Base-by-base conservation (phyloP, 1,284 basidiomycete genomes). In the Tranzscheliella williamsii region DNA sequence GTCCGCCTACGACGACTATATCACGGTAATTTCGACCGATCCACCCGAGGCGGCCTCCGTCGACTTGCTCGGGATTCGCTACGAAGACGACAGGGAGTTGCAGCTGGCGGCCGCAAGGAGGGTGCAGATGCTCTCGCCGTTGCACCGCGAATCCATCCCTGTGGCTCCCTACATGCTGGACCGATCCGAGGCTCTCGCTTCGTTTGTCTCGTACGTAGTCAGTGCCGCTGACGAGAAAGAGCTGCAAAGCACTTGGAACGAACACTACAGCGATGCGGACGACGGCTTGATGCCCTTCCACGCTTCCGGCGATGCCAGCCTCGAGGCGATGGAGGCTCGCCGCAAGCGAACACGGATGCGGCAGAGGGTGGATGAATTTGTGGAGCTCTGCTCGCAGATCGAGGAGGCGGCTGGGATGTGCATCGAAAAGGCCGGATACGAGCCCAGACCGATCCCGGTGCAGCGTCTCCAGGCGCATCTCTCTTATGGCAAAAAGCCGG, bases 1-100 rank as follows among this genome's bases (percentile, higher is more conserved):
- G 16, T 44, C 56, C 3, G 64, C 63, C 7, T 73, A 57, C 38
- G 71, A 73, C 39, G 71, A 73, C 46, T 72, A 62, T 46, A 72
- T 73, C 38, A 67, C 41, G 24, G 57, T 61, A 27, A 51, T 73
- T 32, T 73, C 71, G 11, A 65, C 63, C 8, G 60, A 64, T 40
- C 67, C 58, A 4, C 52, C 62, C 13, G 50, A 56, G 20, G 43
- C 32, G 23, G 41, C 31, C 2, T 38, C 45, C n/a, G 33, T 36
- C 8, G 50, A 53, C 24, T 33, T 49, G 26, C 31, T 60, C 15
- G 52, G 51, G 1, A 40, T 42, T 20, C 51, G 56, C 15, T 43
- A 71, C 35, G 66, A 71, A 11, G 54, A 58, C 33, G 68, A 73
- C 24, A 17, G 24, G 27, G 50, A 40, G 7, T 42, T 71, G 24